Base-by-base conservation (phyloP, 257 asterid species). In the Echites panduratus region DNA sequence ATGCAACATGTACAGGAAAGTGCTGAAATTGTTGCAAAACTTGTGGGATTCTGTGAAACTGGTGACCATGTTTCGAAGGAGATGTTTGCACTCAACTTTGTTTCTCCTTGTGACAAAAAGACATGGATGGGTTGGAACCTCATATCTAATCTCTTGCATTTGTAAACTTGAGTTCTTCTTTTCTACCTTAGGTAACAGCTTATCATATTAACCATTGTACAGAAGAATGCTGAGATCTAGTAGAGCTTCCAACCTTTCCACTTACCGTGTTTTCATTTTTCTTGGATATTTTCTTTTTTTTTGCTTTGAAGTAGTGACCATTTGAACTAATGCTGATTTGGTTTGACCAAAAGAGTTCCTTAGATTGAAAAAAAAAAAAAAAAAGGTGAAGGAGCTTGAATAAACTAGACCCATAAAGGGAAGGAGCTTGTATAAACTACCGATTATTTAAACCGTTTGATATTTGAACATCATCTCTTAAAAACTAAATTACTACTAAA, bases 81-180 rank as follows among this genome's bases (percentile, higher is more conserved):
- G 76, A 92, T 92, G 98, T 92, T 92, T 85, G 83, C 85, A 78
- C 97, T 94, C 78, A 94, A 83, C 76, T 94, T 94, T 79, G 97
- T 76, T 49, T 86, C 91, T 14, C 96, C 88, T 47, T 81, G 76
- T 76, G 99, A 94, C 73, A 94, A 89, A 81, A 94, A 94, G 80
- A 68, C 89, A n/a, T 87, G 96, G 96, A 78, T 84, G 87, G 96
- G 96, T 24, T 90, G 98, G 98, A 90, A 84, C 67, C 79, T 90
- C 72, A 87, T 92, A 73, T 90, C 98, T 24, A 92, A 88, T 83
- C 81, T 92, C 17, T 73, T 92, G 71, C 95, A 90, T 72, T 79
- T 93, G 86, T 92, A 84, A 63, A 3, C 19, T 20, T 26, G 40
- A 24, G 20, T 11, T 50, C 29, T 26, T 9, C 4, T 2, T 57